Evolutionary conservation across 1,284 basidiomycete species (phyloP).

Genomic region (Abortiporus biennis): DNA sequence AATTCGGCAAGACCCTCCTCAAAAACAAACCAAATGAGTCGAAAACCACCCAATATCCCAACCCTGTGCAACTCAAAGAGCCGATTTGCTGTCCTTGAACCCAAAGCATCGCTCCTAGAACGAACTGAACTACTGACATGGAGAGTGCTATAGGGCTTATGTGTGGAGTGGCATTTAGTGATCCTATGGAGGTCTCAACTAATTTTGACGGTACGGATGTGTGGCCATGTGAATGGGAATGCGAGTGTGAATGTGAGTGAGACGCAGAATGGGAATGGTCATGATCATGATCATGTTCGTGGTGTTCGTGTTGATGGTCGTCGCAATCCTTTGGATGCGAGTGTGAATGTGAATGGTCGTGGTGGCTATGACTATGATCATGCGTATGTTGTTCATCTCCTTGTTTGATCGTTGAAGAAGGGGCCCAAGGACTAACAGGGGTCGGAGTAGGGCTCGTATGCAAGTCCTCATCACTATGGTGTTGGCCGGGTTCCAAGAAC

Average conservation of each 20-base stretch:
- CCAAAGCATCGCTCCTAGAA: conserved; percentile 75
- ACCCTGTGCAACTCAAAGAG: conserved; percentile 80
- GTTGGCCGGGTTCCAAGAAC: conserved; percentile 37
- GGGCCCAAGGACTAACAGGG: conserved; percentile 50
- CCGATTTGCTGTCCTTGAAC: conserved; percentile 88
- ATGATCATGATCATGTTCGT: conserved; percentile 8
- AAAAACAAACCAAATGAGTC: conserved; percentile 79
- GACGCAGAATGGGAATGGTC: neutral
- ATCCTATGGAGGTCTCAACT: conserved; percentile 14
- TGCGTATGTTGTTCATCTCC: conserved; percentile 4
- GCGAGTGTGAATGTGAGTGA: conserved; percentile 6
- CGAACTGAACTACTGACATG: conserved; percentile 39
- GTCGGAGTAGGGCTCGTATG: conserved; percentile 45
- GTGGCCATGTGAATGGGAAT: conserved; percentile 6
- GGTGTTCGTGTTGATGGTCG: conserved; percentile 1
- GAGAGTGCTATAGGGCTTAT: conserved; percentile 22
- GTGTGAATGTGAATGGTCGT: neutral
- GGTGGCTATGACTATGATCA: conserved; percentile 7
- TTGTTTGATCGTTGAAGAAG: conserved; percentile 30
- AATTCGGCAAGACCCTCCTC: conserved; percentile 44
- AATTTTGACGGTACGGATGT: neutral
- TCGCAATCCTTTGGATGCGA: no score
- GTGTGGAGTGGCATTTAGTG: conserved; percentile 14
- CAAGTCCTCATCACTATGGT: conserved; percentile 29
- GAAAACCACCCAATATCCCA: conserved; percentile 96